phyloP scores from a whole-genome alignment of 1,139 yeast species.

The Candida freyschussii region DNA sequence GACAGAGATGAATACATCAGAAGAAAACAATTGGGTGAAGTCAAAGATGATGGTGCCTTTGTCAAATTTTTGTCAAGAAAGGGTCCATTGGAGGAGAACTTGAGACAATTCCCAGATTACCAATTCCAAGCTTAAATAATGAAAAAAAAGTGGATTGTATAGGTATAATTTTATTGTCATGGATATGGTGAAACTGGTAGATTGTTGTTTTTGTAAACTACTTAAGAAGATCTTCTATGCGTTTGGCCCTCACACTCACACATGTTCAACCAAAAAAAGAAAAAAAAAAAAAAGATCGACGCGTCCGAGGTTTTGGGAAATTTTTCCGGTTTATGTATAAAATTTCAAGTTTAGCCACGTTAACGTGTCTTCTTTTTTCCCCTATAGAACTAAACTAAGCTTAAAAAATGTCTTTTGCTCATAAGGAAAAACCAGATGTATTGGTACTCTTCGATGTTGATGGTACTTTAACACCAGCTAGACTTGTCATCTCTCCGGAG shows the following conservation, averaged over 20 bases:
- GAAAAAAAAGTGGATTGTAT: slow-evolving; percentile 7
- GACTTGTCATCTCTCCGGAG: slow-evolving; percentile 76
- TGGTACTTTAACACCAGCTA: slow-evolving; percentile 97
- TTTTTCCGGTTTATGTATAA: neutral
- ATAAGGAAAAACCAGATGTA: slow-evolving; percentile 37
- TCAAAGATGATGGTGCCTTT: slow-evolving; percentile 98
- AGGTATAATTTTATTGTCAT: slow-evolving; percentile 11
- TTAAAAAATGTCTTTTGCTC: slow-evolving; percentile 28
- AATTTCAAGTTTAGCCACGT: slow-evolving; percentile 5
- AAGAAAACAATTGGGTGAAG: slow-evolving; percentile 95
- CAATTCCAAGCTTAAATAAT: slow-evolving; percentile 35
- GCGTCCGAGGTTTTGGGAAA: too few species aligned
- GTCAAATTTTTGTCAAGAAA: slow-evolving; percentile 96
- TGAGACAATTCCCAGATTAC: slow-evolving; percentile 94
- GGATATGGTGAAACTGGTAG: slow-evolving; percentile 1
- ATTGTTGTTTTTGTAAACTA: neutral
- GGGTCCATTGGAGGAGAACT: slow-evolving; percentile 92
- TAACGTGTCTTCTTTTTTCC: neutral
- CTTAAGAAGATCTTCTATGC: too few species aligned
- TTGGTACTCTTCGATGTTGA: slow-evolving; percentile 93
- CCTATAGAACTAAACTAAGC: neutral
- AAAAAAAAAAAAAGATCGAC: too few species aligned
- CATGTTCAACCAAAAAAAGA: too few species aligned
- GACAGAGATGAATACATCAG: slow-evolving; percentile 95
- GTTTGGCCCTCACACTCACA: too few species aligned